Evolutionary conservation across 2,329 filamentous ascomycete species (phyloP), one percentile per base, ranked within the genome.

Genomic region (Calonectria ilicicola): DNA sequence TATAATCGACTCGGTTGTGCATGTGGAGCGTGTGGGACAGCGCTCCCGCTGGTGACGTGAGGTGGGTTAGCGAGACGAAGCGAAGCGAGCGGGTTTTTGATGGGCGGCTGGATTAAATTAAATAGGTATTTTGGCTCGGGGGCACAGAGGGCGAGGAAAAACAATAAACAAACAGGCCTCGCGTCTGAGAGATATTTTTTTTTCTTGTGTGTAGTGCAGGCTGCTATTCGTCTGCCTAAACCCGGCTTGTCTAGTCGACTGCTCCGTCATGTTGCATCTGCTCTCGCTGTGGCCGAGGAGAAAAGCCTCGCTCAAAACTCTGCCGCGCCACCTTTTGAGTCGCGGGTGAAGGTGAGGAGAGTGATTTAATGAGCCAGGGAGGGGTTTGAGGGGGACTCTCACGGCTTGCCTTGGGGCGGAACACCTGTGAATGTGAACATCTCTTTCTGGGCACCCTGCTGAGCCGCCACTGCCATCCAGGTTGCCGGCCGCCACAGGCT

Each of bases 301-400:
- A 77, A 75, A 75, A 72, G 73, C 53, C 73, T 76, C 69, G 65
- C 49, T 38, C 53, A 78, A 76, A 79, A 79, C 73, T 77, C 76
- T 79, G 77, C 67, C 78, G 44, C 76, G 77, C 77, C 77, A 79
- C 77, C 73, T 68, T 76, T 68, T 64, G 74, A 65, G 62, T 68
- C 64, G 71, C 64, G n/a, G n/a, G 44, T 4, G n/a, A 46, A 14
- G 32, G 40, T n/a, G n/a, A n/a, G 42, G 32, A 26, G n/a, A 23
- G 21, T 6, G 12, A 26, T 12, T 14, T 5, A 26, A 10, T 17
- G 19, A 58, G 8, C 6, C 32, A 21, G 38, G 32, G 32, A 21
- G 7, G 7, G 12, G 14, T 19, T 32, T 32, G 29, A 32, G n/a
- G n/a, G n/a, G n/a, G n/a, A n/a, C n/a, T n/a, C 29, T 32, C 29